Conservation (phyloP, 179 eudicot species). For the Beta corolliflora region DNA sequence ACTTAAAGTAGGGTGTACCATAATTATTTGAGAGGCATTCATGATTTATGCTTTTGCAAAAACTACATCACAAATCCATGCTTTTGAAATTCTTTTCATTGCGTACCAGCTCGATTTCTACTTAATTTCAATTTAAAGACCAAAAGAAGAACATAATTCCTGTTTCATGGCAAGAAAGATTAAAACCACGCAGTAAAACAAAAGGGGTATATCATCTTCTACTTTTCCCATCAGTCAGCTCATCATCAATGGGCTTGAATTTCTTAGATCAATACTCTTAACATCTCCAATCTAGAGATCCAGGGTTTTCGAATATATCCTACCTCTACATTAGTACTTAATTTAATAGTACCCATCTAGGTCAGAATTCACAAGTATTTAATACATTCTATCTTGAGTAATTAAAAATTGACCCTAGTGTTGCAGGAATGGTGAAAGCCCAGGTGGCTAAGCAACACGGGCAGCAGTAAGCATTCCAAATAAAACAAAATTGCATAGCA, state of each 20-base stretch:
- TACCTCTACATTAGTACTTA: not conserved
- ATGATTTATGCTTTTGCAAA: not conserved
- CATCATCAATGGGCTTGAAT: not conserved
- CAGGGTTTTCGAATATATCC: not conserved
- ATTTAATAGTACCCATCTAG: not conserved
- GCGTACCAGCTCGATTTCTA: not conserved
- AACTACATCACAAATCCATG: not conserved
- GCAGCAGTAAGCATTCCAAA: not conserved
- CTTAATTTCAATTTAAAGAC: not conserved
- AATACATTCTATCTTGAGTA: not conserved
- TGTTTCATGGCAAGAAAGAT: not conserved
- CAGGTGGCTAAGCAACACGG: not conserved
- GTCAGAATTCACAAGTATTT: not conserved
- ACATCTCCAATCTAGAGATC: slow-evolving; percentile 6
- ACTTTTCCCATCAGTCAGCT: not conserved
- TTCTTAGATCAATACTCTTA: not conserved
- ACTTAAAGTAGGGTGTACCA: not conserved
- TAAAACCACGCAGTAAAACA: not conserved
- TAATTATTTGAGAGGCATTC: not conserved
- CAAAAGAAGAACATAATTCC: not conserved
- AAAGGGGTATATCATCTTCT: not conserved
- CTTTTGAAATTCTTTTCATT: not conserved
- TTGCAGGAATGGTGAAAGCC: not conserved
- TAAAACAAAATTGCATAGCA: not conserved
- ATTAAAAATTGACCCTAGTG: not conserved